These are phyloP conservation scores for Calocera viscosa DNA, from an alignment of 768 basidiomycete genomes.

Conservation along the genomic window DNA sequence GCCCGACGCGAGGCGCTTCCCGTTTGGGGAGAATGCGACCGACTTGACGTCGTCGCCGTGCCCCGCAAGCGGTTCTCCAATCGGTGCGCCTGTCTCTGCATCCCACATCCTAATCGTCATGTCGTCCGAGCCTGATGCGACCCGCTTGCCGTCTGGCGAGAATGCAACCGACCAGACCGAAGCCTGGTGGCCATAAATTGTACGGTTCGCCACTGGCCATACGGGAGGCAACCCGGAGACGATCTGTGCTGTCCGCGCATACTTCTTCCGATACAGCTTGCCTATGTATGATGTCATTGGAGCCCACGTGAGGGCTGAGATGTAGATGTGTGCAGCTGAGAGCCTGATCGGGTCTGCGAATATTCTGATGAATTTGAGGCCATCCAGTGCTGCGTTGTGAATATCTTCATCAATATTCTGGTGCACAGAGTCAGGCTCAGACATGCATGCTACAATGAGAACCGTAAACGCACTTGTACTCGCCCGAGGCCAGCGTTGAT, in stretches of 20 bases:
- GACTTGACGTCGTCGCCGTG: not conserved
- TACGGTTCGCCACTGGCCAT: no score
- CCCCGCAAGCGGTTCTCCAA: not conserved
- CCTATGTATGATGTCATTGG: no score
- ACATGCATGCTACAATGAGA: not conserved
- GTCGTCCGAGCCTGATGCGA: constrained; percentile 6
- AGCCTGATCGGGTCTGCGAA: no score
- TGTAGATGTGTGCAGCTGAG: no score
- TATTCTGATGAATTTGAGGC: no score
- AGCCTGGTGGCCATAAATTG: constrained; percentile 9
- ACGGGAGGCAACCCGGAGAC: no score
- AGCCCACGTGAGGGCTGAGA: no score
- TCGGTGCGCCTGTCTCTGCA: not conserved
- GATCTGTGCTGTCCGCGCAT: no score
- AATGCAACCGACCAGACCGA: constrained; percentile 9
- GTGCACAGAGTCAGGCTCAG: not conserved
- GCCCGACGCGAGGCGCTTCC: not conserved
- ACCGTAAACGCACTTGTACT: not conserved
- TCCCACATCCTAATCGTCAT: not conserved
- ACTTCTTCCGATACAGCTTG: no score
- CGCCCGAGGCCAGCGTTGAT: no score
- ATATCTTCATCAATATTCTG: not conserved
- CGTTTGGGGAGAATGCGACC: constrained; percentile 4
- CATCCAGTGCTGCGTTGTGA: not conserved
- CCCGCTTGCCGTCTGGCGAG: constrained; percentile 7